These are phyloP conservation scores for Boletus rufocinnamomeus DNA, from an alignment of 768 basidiomycete species.

Conservation along the genomic window DNA sequence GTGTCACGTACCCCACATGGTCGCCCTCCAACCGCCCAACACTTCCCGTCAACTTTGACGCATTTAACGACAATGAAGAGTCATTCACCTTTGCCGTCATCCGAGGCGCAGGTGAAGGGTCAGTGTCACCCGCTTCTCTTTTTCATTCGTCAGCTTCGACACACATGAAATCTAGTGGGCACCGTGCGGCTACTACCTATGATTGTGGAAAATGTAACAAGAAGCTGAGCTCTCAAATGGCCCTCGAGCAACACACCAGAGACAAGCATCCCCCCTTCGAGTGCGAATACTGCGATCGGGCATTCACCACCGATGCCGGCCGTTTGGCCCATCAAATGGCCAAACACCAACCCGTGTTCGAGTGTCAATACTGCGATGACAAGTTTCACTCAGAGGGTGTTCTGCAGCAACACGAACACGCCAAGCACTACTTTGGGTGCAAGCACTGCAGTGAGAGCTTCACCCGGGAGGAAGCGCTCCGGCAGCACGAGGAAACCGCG, in stretches of 20 bases:
- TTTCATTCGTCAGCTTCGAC: no score
- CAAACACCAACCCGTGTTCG: slow-evolving; percentile 12
- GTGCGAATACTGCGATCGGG: slow-evolving; percentile 20
- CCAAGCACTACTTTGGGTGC: no score
- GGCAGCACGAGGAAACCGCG: neutral
- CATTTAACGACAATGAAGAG: no score
- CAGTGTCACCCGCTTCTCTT: no score
- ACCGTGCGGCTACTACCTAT: neutral
- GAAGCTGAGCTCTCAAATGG: slow-evolving; percentile 1
- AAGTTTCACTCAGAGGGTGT: slow-evolving; percentile 4
- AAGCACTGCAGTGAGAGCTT: no score
- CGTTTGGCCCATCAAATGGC: slow-evolving; percentile 13
- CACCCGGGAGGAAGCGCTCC: no score
- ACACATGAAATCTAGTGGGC: slow-evolving; percentile 18
- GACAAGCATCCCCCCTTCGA: slow-evolving; percentile 16
- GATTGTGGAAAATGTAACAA: slow-evolving; percentile 13
- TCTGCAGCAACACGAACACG: no score
- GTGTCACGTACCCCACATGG: no score
- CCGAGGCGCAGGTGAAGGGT: no score
- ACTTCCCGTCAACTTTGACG: no score
- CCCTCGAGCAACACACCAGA: slow-evolving; percentile 19
- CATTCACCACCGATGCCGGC: slow-evolving; percentile 8
- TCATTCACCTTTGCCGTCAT: no score
- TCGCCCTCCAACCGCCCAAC: no score
- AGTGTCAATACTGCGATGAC: slow-evolving; percentile 13